Evolutionary conservation across 176 grass and related monocot species (phyloP).

Genomic region (Melocanna baccifera): DNA sequence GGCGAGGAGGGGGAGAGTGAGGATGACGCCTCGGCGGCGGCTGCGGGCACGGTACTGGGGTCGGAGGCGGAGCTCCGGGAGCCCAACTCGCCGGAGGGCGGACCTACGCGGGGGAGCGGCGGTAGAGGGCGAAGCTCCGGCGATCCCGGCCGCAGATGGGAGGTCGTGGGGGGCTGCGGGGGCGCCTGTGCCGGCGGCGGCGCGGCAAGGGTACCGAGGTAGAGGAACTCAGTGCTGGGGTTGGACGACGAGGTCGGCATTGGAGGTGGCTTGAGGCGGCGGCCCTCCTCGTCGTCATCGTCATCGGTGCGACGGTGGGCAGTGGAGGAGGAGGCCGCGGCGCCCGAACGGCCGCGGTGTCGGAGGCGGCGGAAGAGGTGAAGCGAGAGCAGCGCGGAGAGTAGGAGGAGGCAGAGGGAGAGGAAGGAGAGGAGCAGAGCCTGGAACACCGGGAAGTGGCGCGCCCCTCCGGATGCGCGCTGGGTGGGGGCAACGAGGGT

Average conservation of each 20-base stretch:
- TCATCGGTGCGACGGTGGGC: not conserved
- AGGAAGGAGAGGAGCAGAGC: slow-evolving; percentile 50
- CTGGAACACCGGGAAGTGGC: slow-evolving; percentile 39
- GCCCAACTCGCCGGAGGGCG: slow-evolving; percentile 44
- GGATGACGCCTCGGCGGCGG: slow-evolving; percentile 24
- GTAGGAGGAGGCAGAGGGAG: slow-evolving; percentile 42
- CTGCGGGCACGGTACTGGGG: slow-evolving; percentile 26
- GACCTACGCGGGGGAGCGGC: slow-evolving; percentile 48
- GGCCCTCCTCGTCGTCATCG: slow-evolving; percentile 37
- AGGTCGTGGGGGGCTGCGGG: not conserved
- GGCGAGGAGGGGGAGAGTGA: slow-evolving; percentile 38
- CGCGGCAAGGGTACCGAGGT: slow-evolving; percentile 52
- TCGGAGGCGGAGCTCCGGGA: slow-evolving; percentile 38
- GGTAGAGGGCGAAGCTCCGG: slow-evolving; percentile 63
- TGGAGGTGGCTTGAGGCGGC: slow-evolving; percentile 54
- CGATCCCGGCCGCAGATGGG: slow-evolving; percentile 24
- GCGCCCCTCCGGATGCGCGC: not conserved
- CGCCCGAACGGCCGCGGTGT: not conserved
- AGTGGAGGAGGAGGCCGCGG: not conserved
- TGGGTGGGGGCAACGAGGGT: slow-evolving; percentile 33
- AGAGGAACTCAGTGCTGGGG: slow-evolving; percentile 63
- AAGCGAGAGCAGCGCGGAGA: slow-evolving; percentile 42
- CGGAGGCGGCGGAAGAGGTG: slow-evolving; percentile 46
- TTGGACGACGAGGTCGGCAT: slow-evolving; percentile 55
- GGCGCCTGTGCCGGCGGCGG: not conserved